Base-by-base conservation (phyloP, 108 stramenopile species). In the Pseudonitzschia multistriata region DNA sequence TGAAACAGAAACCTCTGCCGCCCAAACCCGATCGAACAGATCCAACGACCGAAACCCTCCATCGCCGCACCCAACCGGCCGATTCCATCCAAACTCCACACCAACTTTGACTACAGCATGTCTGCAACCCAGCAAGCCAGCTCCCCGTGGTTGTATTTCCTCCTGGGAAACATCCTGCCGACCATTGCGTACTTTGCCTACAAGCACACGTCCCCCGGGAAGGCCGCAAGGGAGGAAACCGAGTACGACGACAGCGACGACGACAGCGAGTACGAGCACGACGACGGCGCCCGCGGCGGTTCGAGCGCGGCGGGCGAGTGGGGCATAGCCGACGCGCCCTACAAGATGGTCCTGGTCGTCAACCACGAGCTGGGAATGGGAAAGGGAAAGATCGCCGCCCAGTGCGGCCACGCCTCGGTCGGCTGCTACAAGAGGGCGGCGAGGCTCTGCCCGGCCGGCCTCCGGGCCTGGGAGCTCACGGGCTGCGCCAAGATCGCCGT, bases 401-500 rank as follows among this genome's bases (percentile, higher is more conserved):
- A 96, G 67, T 92, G 91, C 63, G 82, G 95, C 30, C 95, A 96
- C 74, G 95, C 95, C 7, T 87, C 92, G 17, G 91, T 96, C 8
- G 95, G 88, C 10, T 92, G 90, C 64, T 94, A 89, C 77, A 88
- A 93, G 73, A 85, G 92, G 28, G 83, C 91, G 7, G 45, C 29
- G 14, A 79, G 73, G 40, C 70, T 79, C 74, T 89, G 88, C 72
- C 92, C 91, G 1, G 73, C 67, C 1, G 90, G 76, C n/a, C 53
- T 94, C 31, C 61, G 74, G 33, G 82, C 89, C 10, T 96, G 96
- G 96, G 89, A 93, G 79, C 59, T 34, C 21, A 87, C 91, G 15
- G 96, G 96, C 19, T 91, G 90, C 74, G 93, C 96, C 62, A 97
- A 97, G 78, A 92, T 97, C 76, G 91, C 90, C 8, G 80, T 95